Conservation (phyloP, 345 rosid species). For the Ricinus communis region DNA sequence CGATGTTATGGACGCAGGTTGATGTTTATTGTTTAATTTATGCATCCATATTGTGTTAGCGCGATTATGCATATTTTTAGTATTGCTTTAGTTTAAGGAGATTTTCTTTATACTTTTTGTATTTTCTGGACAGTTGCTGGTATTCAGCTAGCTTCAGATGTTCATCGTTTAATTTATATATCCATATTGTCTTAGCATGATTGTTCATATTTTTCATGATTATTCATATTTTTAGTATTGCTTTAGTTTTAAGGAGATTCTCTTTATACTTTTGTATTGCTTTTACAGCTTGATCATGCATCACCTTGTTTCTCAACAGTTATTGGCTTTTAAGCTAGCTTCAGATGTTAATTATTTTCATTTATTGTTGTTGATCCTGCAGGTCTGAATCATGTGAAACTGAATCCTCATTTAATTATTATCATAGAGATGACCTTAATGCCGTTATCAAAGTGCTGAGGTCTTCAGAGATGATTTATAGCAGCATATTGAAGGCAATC, state of each 20-base stretch:
- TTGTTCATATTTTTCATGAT: no score
- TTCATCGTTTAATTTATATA: background rate
- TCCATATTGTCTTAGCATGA: background rate
- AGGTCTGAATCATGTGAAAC: constrained; percentile 66
- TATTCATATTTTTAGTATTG: no score
- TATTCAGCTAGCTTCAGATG: no score
- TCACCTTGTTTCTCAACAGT: background rate
- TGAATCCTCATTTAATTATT: constrained; percentile 54
- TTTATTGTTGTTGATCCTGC: constrained; percentile 39
- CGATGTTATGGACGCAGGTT: background rate
- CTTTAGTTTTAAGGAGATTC: background rate
- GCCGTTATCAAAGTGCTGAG: constrained; percentile 60
- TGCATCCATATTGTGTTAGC: background rate
- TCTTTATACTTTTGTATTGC: background rate
- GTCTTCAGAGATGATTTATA: constrained; percentile 49
- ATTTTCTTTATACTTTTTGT: background rate
- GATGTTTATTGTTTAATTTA: background rate
- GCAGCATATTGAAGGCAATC: constrained; percentile 58
- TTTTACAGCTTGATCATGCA: background rate
- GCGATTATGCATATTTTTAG: background rate
- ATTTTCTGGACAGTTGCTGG: no score
- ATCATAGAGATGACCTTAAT: constrained; percentile 59
- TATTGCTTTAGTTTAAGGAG: background rate
- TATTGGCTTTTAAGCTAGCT: constrained; percentile 11
- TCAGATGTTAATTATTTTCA: constrained; percentile 15